These are phyloP conservation scores for Arabidopsis hybrid DNA, from an alignment of 441 rosid species.

Conservation along the genomic window DNA sequence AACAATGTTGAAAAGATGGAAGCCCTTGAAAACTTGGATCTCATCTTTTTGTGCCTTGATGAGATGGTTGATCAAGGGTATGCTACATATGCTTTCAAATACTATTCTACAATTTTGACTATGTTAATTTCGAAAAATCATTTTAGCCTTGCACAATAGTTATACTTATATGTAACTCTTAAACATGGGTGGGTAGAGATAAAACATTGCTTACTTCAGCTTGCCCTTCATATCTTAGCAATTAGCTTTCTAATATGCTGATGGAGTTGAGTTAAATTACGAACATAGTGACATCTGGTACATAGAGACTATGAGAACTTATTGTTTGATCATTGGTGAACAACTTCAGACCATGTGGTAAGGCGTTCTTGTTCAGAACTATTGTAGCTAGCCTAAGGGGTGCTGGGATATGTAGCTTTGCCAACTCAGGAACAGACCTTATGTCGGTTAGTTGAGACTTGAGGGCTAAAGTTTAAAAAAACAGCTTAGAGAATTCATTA, in stretches of 20 bases:
- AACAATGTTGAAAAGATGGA: conserved; percentile 86
- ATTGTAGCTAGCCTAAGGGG: conserved; percentile 11
- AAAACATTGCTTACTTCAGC: neutral
- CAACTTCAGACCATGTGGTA: conserved; percentile 5
- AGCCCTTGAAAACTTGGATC: conserved; percentile 91
- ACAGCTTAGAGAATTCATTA: neutral
- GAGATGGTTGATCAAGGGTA: conserved; percentile 93
- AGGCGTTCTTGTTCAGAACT: neutral
- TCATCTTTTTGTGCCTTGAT: conserved; percentile 84
- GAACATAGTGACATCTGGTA: neutral
- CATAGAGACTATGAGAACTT: conserved; percentile 3
- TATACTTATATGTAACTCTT: neutral
- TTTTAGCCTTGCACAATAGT: conserved; percentile 21
- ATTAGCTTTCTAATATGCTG: neutral
- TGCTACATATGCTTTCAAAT: conserved; percentile 24
- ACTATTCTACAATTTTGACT: neutral
- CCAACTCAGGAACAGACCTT: neutral
- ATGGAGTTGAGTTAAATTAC: conserved; percentile 1
- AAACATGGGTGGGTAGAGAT: conserved; percentile 8
- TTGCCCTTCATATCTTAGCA: neutral
- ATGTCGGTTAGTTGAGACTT: neutral
- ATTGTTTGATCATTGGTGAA: conserved; percentile 16
- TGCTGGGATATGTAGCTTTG: neutral
- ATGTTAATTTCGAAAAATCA: neutral
- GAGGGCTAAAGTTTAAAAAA: neutral